Percentiles rank a stretch among this genome's conserved stretches.
Evolutionary conservation across 441 rosid species (phyloP).

Genomic region (Populus trichocarpa): DNA sequence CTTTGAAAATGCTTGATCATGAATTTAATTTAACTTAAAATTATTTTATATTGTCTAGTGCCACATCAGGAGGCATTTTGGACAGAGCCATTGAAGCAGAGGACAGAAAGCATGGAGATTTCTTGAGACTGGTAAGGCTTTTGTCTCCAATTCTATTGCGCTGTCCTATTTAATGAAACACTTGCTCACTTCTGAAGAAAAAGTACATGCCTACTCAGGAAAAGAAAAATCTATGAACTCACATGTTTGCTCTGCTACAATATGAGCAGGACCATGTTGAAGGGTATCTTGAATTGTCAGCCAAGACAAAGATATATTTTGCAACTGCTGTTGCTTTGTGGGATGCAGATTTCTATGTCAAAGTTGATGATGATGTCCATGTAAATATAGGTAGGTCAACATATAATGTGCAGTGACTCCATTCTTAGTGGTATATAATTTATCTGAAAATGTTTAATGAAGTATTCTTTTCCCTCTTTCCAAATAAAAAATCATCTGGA

Average conservation of each 20-base stretch:
- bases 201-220: neutral
- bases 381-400: constrained; percentile 71
- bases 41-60: constrained; percentile 36
- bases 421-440: neutral
- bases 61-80: constrained; percentile 84
- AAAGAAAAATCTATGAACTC: neutral
- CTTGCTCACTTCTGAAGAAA: neutral
- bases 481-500: neutral
- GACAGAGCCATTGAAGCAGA: constrained; percentile 95
- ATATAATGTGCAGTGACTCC: neutral
- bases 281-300: constrained; percentile 95
- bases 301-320: constrained; percentile 90
- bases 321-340: constrained; percentile 81
- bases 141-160: constrained; percentile 3
- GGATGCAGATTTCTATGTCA: constrained; percentile 98
- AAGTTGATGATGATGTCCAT: constrained; percentile 98
- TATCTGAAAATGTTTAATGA: neutral
- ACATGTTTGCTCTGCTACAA: constrained; percentile 13
- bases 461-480: neutral
- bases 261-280: constrained; percentile 87
- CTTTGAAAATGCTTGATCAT: neutral
- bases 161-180: constrained; percentile 2
- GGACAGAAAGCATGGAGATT: constrained; percentile 83
- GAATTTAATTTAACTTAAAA: neutral
- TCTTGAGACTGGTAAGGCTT: constrained; percentile 67